Conservation (phyloP, 768 basidiomycete species). For the Hypsizygus marmoreus region DNA sequence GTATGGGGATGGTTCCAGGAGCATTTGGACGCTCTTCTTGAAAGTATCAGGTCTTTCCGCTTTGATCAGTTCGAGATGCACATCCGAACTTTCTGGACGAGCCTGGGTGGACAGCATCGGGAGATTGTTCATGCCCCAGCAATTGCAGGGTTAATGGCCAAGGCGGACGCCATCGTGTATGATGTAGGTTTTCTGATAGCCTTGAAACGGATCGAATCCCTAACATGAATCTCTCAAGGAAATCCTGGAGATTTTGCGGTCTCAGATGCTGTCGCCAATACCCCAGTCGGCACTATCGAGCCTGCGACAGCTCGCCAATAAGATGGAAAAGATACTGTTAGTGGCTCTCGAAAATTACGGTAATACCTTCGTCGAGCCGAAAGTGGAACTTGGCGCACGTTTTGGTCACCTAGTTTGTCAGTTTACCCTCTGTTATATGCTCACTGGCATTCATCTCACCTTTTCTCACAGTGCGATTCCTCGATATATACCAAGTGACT, state of each 20-base stretch:
- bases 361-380: conserved; percentile 88
- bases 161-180: conserved; percentile 87
- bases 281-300: conserved; percentile 65
- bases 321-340: conserved; percentile 89
- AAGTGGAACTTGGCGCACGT: conserved; percentile 87
- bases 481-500: conserved; percentile 91
- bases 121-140: conserved; percentile 89
- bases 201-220: conserved; percentile 3
- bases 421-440: not conserved
- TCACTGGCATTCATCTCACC: conserved; percentile 3
- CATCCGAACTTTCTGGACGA: conserved; percentile 84
- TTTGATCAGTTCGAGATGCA: conserved; percentile 92
- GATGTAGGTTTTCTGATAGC: conserved; percentile 61
- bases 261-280: conserved; percentile 82
- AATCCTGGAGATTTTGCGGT: conserved; percentile 83
- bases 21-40: conserved; percentile 81
- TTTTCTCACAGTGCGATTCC: conserved; percentile 69
- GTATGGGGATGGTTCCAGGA: conserved; percentile 94
- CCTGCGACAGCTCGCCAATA: conserved; percentile 80
- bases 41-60: conserved; percentile 73
- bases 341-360: conserved; percentile 81
- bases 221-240: conserved; percentile 49
- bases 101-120: conserved; percentile 70
- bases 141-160: conserved; percentile 85
- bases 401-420: conserved; percentile 87